Evolutionary conservation across 2,329 filamentous ascomycete species (phyloP), one percentile per base, ranked within the genome.

Genomic region (Herpotrichia juniperi): DNA sequence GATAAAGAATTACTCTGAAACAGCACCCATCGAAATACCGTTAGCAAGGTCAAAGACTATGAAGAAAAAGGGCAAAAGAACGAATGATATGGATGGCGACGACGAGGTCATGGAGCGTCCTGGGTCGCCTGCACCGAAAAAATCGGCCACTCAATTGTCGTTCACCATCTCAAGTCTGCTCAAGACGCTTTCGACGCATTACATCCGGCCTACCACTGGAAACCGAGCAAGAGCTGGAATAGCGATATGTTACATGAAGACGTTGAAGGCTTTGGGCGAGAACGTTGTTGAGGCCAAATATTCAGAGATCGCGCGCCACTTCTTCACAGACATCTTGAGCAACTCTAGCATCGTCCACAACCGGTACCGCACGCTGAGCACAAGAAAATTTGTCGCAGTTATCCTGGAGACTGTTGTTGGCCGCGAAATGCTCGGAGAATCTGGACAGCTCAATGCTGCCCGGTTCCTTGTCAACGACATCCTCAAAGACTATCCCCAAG

Each of bases 401-500:
- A 83, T 97, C 42, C 78, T 99, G 10, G 91, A 96, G 64, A 89
- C 93, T 52, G 86, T 94, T 7, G 83, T 97, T 57, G 91, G 91
- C 8, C 83, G 83, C 51, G 86, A 87, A 59, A 89, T 97, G 62
- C 81, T 99, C 2, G 92, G 92, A 11, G 93, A 99, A 73, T 91
- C 90, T 12, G 93, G 92, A 7, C 93, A 97, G 67, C 80, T 93
- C 53, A 87, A 88, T 61, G 92, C 91, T 24, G 90, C 91, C 6
- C 91, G 87, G 64, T 85, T 86, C 55, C 76, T 99, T 47, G 85
- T 97, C 67, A 96, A 96, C 69, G 87, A 91, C 51, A 82, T 97
- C 40, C 81, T 99, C 43, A 97, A 96, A 71, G 94, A 97, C 70
- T 97, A 96, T 62, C 93, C 94, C 0, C 91, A 96, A 71, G 88